Evolutionary conservation across 2,329 filamentous ascomycete genomes (phyloP).

Genomic region (Byssoonygena ceratinophila): DNA sequence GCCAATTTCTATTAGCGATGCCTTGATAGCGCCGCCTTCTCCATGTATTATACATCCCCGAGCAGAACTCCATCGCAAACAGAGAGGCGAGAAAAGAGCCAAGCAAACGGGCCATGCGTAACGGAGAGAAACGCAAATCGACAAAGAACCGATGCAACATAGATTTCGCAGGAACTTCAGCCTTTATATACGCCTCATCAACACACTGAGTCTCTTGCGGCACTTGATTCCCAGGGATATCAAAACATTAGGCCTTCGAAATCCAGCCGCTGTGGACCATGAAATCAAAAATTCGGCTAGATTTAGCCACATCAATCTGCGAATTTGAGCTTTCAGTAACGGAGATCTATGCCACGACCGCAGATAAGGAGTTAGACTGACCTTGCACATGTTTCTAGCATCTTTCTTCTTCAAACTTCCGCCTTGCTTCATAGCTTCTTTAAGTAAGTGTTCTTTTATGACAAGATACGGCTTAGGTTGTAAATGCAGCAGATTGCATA

Average conservation of each 20-base stretch:
- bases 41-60: not conserved
- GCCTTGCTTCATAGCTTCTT: conserved; percentile 80
- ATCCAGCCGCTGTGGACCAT: conserved; percentile 91
- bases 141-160: not conserved
- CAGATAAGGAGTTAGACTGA: conserved; percentile 21
- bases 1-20: not conserved
- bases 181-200: not conserved
- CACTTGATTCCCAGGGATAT: not conserved
- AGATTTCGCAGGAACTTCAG: not conserved
- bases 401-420: conserved; percentile 89
- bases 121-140: not conserved
- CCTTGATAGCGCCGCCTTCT: not conserved
- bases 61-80: not conserved
- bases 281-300: conserved; percentile 81
- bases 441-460: conserved; percentile 86
- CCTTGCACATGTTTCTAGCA: conserved; percentile 69
- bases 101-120: not conserved
- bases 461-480: conserved; percentile 91
- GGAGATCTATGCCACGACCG: not conserved
- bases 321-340: not conserved
- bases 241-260: conserved; percentile 55
- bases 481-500: conserved; percentile 73
- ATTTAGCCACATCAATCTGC: conserved; percentile 71
- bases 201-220: not conserved
- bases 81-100: not conserved